Evolutionary conservation across 495 filamentous ascomycete species (phyloP), one percentile per base, ranked within the genome.

Genomic region (Clavariopsis aquatica): DNA sequence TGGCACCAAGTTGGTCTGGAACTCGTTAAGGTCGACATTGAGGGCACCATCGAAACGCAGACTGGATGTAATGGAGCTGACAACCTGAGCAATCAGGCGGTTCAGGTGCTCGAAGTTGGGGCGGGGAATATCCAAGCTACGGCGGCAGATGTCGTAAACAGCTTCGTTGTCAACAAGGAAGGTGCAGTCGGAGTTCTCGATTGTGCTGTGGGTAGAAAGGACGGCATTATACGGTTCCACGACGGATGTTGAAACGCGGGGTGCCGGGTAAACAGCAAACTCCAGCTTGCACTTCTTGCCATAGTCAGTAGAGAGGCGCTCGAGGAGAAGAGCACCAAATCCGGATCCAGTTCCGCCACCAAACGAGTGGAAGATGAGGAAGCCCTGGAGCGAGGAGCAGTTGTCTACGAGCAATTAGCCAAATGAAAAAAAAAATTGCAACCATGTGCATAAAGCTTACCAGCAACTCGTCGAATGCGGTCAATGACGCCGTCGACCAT

Each of bases 211-310:
- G 56, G 91, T 96, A 51, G 89, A 91, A 36, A 96, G 82, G 60
- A 96, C 91, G 52, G 91, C 89, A 72, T 96, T 96, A 85, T 96
- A 96, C 17, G 91, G 91, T 84, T 96, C 91, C 29, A 95, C 91
- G 49, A 96, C 91, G 19, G 91, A 89, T 38, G 90, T 93, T 6
- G 91, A 90, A 46, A 93, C 87, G 49, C 89, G 87, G 46, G 91
- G 91, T 31, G 91, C 88, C 22, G 91, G 91, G 78, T 95, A 96
- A 70, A 96, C 85, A 49, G 90, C 85, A 77, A 96, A 96, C 76
- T 96, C 91, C 49, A 96, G 87, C 83, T 96, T 96, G 80, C 85
- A 91, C 83, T 96, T 96, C 86, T 94, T 95, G 76, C 87, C 90
- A 72, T 93, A 96, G 76, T 95, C 91, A 67, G 88, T 87, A 26